Base-by-base conservation (phyloP, 2,329 filamentous ascomycete species). In the Sporothrix euskadiensis region DNA sequence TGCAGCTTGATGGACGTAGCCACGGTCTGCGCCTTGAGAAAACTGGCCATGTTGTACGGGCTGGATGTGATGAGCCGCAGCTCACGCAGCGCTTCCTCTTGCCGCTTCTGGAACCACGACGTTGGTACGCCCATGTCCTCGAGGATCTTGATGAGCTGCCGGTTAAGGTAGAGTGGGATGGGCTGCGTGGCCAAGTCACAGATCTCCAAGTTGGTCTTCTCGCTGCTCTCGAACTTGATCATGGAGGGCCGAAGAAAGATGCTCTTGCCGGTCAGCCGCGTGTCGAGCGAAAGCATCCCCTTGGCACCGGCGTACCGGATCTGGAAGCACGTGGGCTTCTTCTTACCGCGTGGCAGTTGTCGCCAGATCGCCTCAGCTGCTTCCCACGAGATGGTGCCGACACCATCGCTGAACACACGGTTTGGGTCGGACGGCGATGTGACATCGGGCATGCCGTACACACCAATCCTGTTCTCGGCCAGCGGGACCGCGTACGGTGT, bases 131-230 rank as follows among this genome's bases (percentile, higher is more conserved):
- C 86, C 80, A 95, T 89, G 76, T 97, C 94, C 78, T 97, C 94
- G 0, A 97, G 80, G 5, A 97, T 94, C 79, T 97, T 97, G 82
- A 97, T 94, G 75, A 94, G 85, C 76, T 93, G 92, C 0, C 91
- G 89, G 78, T 97, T 97, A 0, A 97, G 85, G 22, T 90, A 88
- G 76, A 94, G 84, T 0, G 88, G 88, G 7, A 95, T 85, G 0
- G 92, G 90, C 69, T 86, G 88, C 52, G 88, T 89, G 0, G 89
- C 90, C 57, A 88, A 86, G 65, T 91, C 91, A 78, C 92, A 94
- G 61, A 94, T 92, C 74, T 91, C 92, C 1, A 95, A 83, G 69
- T 91, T 86, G 4, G 79, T 79, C 1, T 79, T 82, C 54, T 87
- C 84, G 0, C 82, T 78, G 70, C 88, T 90, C 0, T 85, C 79